phyloP scores from a whole-genome alignment of 306 rosid genomes.

The Notholithocarpus densiflorus region DNA sequence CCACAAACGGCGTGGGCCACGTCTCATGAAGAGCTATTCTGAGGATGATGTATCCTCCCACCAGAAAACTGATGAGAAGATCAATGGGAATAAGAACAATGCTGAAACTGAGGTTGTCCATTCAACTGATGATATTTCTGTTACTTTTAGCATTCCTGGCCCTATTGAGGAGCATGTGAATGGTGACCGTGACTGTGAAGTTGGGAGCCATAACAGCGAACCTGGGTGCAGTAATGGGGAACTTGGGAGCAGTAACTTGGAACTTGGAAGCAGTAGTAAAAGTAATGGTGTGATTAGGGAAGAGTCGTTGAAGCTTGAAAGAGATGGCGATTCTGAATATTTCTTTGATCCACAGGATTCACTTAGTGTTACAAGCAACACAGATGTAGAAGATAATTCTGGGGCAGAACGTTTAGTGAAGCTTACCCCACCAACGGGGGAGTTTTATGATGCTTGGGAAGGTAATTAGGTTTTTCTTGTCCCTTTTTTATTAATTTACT shows the following conservation, averaged over 20 bases:
- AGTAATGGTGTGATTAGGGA: constrained; percentile 28
- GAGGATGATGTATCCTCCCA: constrained; percentile 47
- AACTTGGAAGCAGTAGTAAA: constrained; percentile 30
- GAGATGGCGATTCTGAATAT: constrained; percentile 61
- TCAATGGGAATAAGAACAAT: constrained; percentile 14
- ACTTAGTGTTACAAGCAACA: constrained; percentile 61
- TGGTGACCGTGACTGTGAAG: constrained; percentile 33
- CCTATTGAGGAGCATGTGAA: constrained; percentile 30
- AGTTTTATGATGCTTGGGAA: constrained; percentile 90
- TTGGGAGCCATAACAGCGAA: constrained; percentile 18
- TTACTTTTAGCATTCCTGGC: constrained; percentile 31
- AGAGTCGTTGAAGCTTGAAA: constrained; percentile 31
- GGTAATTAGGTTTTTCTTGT: constrained; percentile 45
- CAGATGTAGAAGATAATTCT: constrained; percentile 74
- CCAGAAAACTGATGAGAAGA: constrained; percentile 28
- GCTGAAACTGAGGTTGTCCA: constrained; percentile 35
- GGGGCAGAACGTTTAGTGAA: constrained; percentile 44
- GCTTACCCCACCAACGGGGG: constrained; percentile 43
- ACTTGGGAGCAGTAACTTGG: constrained; percentile 26
- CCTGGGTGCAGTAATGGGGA: constrained; percentile 29
- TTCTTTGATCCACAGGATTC: constrained; percentile 78
- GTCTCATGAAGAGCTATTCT: constrained; percentile 74
- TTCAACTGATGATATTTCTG: constrained; percentile 41
- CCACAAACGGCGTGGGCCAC: constrained; percentile 95
- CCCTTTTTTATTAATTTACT: neutral